Evolutionary conservation across 148 eudicot genomes (phyloP).

Genomic region (Mesembryanthemum crystallinum): DNA sequence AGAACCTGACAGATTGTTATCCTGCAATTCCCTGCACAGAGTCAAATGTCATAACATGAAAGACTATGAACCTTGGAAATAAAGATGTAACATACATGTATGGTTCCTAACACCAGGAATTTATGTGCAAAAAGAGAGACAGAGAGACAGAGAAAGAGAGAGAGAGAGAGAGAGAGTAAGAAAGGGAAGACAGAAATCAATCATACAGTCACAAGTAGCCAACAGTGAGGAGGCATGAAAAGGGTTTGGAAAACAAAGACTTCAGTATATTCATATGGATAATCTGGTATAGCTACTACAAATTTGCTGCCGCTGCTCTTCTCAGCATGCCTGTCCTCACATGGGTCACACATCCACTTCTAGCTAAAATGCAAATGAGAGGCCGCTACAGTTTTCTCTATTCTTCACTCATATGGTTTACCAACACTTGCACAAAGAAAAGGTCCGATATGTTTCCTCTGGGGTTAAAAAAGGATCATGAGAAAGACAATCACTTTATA

Average conservation of each 20-base stretch:
- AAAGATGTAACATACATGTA: not conserved
- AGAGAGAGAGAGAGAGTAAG: not conserved
- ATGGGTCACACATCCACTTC: not conserved
- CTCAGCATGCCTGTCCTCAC: not conserved
- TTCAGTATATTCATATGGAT: no score
- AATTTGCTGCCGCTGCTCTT: no score
- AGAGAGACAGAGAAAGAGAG: not conserved
- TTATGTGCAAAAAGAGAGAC: not conserved
- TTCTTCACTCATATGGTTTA: no score
- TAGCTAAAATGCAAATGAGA: not conserved
- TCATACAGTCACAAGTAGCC: not conserved
- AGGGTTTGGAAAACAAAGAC: not conserved
- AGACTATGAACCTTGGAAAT: not conserved
- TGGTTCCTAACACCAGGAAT: not conserved
- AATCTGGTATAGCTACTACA: not conserved
- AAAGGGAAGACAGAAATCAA: not conserved
- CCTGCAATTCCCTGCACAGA: conserved; percentile 67
- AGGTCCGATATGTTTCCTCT: no score
- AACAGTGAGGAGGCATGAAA: not conserved
- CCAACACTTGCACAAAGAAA: no score
- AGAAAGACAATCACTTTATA: no score
- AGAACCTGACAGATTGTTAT: conserved; percentile 68
- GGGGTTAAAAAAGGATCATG: no score
- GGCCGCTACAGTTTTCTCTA: no score
- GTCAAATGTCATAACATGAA: conserved; percentile 8